phyloP scores from a whole-genome alignment of 305 asterid species.

The Solanum chacoense region DNA sequence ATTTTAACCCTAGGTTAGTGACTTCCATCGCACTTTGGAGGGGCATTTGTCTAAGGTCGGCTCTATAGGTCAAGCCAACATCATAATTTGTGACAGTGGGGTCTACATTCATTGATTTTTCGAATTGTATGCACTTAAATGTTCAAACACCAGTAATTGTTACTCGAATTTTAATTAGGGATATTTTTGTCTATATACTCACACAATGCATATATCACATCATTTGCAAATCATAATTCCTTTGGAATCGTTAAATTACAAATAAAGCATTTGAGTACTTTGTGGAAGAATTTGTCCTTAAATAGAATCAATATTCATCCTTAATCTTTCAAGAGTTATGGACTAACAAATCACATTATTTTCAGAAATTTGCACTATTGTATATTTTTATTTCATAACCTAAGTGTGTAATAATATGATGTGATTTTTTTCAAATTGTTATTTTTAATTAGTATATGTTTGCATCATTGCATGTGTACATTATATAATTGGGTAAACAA shows the following conservation, averaged over 20 bases:
- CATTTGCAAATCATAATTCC: no score
- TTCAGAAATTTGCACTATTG: background rate
- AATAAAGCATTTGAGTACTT: background rate
- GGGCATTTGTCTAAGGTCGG: background rate
- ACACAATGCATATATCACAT: no score
- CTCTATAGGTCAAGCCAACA: background rate
- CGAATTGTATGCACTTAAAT: no score
- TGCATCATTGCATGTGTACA: no score
- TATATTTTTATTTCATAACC: background rate
- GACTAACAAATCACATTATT: no score
- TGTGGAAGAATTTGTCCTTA: background rate
- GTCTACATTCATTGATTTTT: no score
- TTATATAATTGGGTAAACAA: background rate
- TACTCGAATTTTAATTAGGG: no score
- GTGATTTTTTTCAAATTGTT: background rate
- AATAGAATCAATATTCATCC: background rate
- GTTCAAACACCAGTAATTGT: no score
- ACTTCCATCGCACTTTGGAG: background rate
- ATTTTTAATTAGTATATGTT: no score
- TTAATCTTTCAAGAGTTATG: no score
- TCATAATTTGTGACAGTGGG: background rate
- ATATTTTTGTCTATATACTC: no score
- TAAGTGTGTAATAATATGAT: background rate
- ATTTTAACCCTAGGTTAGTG: background rate
- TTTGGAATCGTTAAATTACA: background rate